Percentiles rank a stretch among this genome's conserved stretches.
Evolutionary conservation across 2,329 filamentous ascomycete genomes (phyloP).

Genomic region (Fusarium anthophilum): DNA sequence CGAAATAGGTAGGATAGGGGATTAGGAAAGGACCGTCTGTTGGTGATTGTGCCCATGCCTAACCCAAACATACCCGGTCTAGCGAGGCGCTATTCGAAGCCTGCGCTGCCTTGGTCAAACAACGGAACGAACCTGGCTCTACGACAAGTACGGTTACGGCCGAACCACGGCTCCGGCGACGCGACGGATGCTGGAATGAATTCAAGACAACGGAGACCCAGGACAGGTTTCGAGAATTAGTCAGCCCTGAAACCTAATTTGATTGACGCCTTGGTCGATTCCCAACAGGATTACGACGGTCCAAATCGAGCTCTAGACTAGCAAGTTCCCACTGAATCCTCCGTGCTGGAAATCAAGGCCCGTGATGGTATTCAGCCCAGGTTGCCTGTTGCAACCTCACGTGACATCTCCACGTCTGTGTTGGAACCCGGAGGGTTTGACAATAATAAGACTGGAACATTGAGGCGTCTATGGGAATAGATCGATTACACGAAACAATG

Average conservation of each 20-base stretch:
- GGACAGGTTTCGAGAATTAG: neutral
- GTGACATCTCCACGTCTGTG: neutral
- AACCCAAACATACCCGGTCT: neutral
- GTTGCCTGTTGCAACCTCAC: neutral
- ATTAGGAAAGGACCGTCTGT: neutral
- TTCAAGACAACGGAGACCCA: neutral
- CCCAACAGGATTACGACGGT: neutral
- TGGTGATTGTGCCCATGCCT: neutral
- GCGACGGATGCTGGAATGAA: slow-evolving; percentile 17
- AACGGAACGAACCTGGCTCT: neutral
- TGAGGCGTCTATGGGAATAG: neutral
- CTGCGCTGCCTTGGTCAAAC: neutral
- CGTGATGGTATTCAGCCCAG: neutral
- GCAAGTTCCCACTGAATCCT: neutral
- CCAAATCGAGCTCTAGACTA: slow-evolving; percentile 3
- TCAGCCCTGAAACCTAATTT: neutral
- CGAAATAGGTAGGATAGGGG: neutral
- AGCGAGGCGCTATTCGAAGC: neutral
- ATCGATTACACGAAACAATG: neutral
- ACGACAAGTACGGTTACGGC: slow-evolving; percentile 8
- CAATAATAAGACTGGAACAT: neutral
- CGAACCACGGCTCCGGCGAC: slow-evolving; percentile 13
- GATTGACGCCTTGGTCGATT: slow-evolving; percentile 6
- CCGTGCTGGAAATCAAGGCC: neutral
- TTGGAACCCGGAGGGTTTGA: slow-evolving; percentile 4